A percentile compares a stretch with the other conserved stretches of the same genome.
Evolutionary conservation across 2,329 filamentous ascomycete genomes (phyloP).

Genomic region (Stagonosporopsis tanaceti): DNA sequence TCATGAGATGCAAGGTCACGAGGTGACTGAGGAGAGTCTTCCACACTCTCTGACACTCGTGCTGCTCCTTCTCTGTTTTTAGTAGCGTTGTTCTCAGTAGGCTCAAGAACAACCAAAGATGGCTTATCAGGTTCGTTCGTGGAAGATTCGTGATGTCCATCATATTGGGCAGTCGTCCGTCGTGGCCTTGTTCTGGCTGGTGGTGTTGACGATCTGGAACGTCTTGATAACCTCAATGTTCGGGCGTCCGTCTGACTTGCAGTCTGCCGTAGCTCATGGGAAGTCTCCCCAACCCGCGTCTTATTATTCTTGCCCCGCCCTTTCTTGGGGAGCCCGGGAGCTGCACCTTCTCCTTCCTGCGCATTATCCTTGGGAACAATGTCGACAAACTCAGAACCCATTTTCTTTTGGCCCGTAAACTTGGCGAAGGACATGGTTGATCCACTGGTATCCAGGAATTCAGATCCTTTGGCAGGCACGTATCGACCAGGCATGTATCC

Average conservation of each 20-base stretch:
- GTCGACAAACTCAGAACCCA: slow-evolving; percentile 33
- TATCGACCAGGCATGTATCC: slow-evolving; percentile 39
- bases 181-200: neutral
- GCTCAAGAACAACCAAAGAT: neutral
- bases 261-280: too few relatives aligned
- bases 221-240: neutral
- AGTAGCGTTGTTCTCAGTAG: neutral
- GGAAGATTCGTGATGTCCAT: neutral
- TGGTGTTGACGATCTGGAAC: neutral
- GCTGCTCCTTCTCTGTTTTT: neutral
- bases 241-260: neutral
- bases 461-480: slow-evolving; percentile 31
- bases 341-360: slow-evolving; percentile 1
- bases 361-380: slow-evolving; percentile 25
- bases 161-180: neutral
- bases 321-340: neutral
- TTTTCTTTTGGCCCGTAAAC: slow-evolving; percentile 37
- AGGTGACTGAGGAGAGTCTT: neutral
- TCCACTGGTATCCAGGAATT: slow-evolving; percentile 43
- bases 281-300: neutral
- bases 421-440: slow-evolving; percentile 25
- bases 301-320: neutral
- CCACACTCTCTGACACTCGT: neutral
- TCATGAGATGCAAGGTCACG: neutral
- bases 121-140: neutral